Conservation (phyloP, 2,329 filamentous ascomycete species). For the Westerdykella aurantiaca region DNA sequence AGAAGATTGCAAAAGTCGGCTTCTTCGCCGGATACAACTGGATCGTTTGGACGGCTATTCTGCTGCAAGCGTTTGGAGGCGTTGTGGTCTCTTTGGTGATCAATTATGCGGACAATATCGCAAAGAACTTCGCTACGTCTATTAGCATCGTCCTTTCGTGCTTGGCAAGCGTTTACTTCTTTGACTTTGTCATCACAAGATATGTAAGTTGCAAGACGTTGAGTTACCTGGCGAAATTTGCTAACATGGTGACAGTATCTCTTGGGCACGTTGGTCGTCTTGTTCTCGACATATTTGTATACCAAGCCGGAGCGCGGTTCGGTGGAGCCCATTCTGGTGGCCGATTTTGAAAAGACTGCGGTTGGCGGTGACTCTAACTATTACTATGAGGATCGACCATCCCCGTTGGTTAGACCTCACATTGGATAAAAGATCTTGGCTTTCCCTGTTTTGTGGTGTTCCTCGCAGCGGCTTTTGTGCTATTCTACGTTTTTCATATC, state of each 20-base stretch:
- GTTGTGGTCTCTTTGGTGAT: conserved; percentile 77
- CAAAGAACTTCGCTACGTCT: conserved; percentile 89
- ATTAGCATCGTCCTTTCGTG: conserved; percentile 88
- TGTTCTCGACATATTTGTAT: conserved; percentile 82
- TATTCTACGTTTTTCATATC: too few relatives aligned
- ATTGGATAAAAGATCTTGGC: too few relatives aligned
- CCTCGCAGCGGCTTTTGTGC: too few relatives aligned
- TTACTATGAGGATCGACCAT: conserved; percentile 13
- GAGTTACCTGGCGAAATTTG: background rate
- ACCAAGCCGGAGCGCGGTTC: conserved; percentile 56
- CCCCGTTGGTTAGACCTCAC: background rate
- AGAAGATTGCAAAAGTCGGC: conserved; percentile 73
- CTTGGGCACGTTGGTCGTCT: conserved; percentile 69
- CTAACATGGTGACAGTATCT: conserved; percentile 58
- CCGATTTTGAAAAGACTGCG: conserved; percentile 69
- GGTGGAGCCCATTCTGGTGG: conserved; percentile 61
- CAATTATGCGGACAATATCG: conserved; percentile 80
- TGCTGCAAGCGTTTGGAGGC: conserved; percentile 77
- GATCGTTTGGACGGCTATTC: conserved; percentile 80
- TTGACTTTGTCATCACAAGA: conserved; percentile 66
- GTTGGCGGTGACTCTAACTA: conserved; percentile 42
- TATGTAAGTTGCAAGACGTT: conserved; percentile 19
- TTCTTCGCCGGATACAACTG: conserved; percentile 95
- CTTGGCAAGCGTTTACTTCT: conserved; percentile 77
- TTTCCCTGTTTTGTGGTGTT: too few relatives aligned